Conservation (phyloP, 805 yeast species). For the Kuraishia cidri region DNA sequence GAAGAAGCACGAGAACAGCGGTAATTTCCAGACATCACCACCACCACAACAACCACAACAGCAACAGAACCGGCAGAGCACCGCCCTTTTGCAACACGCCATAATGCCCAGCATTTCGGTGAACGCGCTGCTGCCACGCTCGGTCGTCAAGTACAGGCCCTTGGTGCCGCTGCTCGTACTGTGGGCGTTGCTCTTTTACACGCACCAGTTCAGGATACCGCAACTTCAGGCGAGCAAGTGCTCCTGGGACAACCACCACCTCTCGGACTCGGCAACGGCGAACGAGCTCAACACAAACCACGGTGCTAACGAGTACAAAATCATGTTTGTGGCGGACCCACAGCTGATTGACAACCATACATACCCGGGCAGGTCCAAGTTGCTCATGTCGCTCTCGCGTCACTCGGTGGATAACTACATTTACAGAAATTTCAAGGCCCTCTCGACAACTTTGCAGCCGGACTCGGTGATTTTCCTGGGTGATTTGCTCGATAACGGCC, state of each 20-base stretch:
- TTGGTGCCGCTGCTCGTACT: conserved; percentile 1
- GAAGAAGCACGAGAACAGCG: no score
- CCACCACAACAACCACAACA: background rate
- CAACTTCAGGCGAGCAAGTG: conserved; percentile 1
- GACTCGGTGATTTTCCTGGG: conserved; percentile 77
- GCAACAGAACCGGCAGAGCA: background rate
- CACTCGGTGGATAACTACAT: conserved; percentile 70
- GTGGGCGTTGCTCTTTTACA: conserved; percentile 3
- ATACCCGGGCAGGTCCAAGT: conserved; percentile 61
- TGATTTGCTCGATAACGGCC: conserved; percentile 90
- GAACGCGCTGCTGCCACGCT: conserved; percentile 1
- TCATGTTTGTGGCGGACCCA: conserved; percentile 76
- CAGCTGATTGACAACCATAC: conserved; percentile 85
- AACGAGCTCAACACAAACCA: background rate
- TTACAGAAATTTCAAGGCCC: conserved; percentile 60
- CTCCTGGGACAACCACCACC: conserved; percentile 1
- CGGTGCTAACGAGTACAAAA: background rate
- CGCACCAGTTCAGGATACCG: conserved; percentile 1
- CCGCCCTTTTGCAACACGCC: background rate
- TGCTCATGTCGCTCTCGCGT: conserved; percentile 45
- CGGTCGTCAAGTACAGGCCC: conserved; percentile 1
- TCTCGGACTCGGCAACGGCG: background rate
- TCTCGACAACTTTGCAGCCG: conserved; percentile 57
- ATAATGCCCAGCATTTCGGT: conserved; percentile 1
- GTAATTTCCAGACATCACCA: no score